Base-by-base conservation (phyloP, 164 flowering plant species). In the Nelumbo lutea region DNA sequence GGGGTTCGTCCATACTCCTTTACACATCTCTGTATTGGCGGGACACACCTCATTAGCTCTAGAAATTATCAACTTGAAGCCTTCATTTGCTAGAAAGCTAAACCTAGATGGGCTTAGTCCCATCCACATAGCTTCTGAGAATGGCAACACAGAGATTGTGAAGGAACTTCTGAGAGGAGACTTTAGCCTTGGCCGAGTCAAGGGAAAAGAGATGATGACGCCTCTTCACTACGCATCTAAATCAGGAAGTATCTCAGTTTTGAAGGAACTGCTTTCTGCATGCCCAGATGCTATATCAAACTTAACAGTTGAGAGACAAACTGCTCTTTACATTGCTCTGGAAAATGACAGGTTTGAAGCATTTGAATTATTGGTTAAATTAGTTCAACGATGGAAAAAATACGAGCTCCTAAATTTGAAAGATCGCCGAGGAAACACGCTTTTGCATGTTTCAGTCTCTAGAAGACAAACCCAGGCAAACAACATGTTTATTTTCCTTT, bases 391-490 rank as follows among this genome's bases (percentile, higher is more conserved):
- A 51, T 51, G 27, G 41, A 64, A 58, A 9, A 70, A 9, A 5
- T 62, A 44, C 3, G 68, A 58, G 5, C 2, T 64, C 3, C 9
- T 70, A 5, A 70, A 64, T 14, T 6, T 5, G 45, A 57, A 45
- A 6, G 73, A 70, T 70, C 38, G 5, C 1, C 11, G 55, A 15
- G 73, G 73, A 3, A 70, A 70, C 58, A 56, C 73, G 1, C 41
- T 64, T 7, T 58, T 70, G 68, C 73, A 70, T 10, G 57, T 70
- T 38, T 63, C 56, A 62, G 45, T 40, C 15, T 13, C 65, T n/a
- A 14, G 39, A 62, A 40, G 15, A 14, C 65, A 62, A 62, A 1
- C 3, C 2, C 27, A 46, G 51, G 48, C 10, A 44, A 62, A 15
- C 42, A 0, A 0, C 48, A 42, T 40, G 9, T 14, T 7, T 60